Conservation (phyloP, 2,329 filamentous ascomycete species). For the Diplodia corticola region DNA sequence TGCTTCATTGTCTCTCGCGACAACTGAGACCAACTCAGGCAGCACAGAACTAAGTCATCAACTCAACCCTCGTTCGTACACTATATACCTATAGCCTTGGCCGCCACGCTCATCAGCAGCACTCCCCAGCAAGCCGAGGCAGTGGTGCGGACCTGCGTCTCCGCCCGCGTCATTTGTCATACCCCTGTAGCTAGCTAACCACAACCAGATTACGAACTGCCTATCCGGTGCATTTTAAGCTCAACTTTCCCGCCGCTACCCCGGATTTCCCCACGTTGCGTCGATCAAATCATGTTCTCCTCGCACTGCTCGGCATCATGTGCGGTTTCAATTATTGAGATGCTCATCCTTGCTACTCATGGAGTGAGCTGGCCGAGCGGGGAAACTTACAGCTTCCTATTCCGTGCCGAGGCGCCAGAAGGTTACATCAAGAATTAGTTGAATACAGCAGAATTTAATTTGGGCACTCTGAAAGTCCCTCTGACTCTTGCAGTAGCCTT, state of each 20-base stretch:
- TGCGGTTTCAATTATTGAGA: background rate
- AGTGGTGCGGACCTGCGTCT: constrained; percentile 11
- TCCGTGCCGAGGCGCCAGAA: background rate
- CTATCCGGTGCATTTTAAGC: background rate
- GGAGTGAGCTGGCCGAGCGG: background rate
- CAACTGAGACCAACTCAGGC: background rate
- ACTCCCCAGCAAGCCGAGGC: background rate
- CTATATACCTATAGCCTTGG: too few relatives aligned
- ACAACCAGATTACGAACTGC: background rate
- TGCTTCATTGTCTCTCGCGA: background rate
- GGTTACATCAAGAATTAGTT: background rate
- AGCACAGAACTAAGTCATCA: background rate
- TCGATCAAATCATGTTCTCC: background rate
- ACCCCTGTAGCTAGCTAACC: constrained; percentile 6
- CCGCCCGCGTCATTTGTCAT: background rate
- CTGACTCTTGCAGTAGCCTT: background rate
- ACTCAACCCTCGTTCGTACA: background rate
- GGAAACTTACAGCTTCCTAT: background rate
- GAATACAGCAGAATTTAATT: background rate
- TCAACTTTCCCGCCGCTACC: constrained; percentile 11
- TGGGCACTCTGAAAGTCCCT: background rate
- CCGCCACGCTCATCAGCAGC: background rate
- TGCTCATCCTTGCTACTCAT: background rate
- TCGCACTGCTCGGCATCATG: constrained; percentile 8
- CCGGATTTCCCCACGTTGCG: background rate